Evolutionary conservation across 805 yeast genomes (phyloP), one percentile per base, ranked within the genome.

Genomic region (Candida chauliodis): DNA sequence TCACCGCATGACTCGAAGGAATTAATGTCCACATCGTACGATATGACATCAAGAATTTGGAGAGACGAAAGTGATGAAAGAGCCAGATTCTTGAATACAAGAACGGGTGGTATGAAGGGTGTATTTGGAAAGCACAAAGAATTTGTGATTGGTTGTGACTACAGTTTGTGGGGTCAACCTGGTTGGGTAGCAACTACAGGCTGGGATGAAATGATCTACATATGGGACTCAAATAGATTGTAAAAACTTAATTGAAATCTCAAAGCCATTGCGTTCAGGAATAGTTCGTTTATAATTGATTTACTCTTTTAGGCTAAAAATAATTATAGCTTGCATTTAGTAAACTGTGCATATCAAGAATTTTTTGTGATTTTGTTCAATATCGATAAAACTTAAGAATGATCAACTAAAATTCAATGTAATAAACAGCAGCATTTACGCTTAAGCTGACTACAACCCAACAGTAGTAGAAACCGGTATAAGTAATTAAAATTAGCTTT

Each of bases 161-260:
- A 96, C 85, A 83, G 95, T 47, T 61, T 93, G 36, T 91, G 97
- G 97, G 99, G 98, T 2, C 81, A 80, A 49, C 95, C 93, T 1
- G 97, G 97, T 1, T 90, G 93, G 89, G 89, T 84, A 13, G 95
- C 93, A 8, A 81, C 96, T 11, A 82, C 90, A 0, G 96, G 96
- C 2, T 91, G 96, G 96, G 99, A 91, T 64, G 95, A 91, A 54
- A 88, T 87, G 84, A 81, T 89, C 5, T 82, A 84, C 55, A 75
- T 93, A 6, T 93, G 95, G 95, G 89, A 84, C 49, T 77, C 85
- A 1, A 74, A 76, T 50, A 53, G 75, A 38, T 26, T 69, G 29
- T 43, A 30, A 29, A 9, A 8, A 29, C n/a, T 10, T 10, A 25
- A 28, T 15, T 28, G 20, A 21, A 21, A 21, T 21, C n/a, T n/a